Percentiles rank a stretch among this genome's conserved stretches.
phyloP scores from a whole-genome alignment of 108 stramenopile species.

The Chaetoceros tenuissimus region DNA sequence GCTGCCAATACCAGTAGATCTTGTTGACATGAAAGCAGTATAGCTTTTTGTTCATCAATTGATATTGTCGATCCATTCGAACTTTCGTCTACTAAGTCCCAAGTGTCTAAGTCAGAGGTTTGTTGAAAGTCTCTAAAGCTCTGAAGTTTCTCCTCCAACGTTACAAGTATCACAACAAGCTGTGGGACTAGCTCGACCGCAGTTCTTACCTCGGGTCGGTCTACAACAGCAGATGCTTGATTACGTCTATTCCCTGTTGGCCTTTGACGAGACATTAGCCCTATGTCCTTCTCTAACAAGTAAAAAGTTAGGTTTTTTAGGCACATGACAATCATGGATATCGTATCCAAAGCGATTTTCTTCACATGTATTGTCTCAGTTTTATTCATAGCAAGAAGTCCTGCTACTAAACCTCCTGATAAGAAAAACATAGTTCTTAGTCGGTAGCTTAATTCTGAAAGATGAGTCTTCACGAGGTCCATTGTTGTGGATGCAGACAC shows the following conservation, averaged over 20 bases:
- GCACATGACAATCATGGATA: not conserved
- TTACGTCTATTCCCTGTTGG: not conserved
- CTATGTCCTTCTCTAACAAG: not conserved
- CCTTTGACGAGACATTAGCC: not conserved
- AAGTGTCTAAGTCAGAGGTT: not conserved
- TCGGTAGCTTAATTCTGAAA: not conserved
- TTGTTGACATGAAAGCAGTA: slow-evolving; percentile 47
- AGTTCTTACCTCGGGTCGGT: not conserved
- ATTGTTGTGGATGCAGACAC: not conserved
- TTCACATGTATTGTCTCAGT: not conserved
- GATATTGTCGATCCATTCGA: not conserved
- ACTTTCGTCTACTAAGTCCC: not conserved
- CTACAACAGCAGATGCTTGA: too few relatives aligned
- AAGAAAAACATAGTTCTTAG: not conserved
- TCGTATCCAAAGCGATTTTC: not conserved
- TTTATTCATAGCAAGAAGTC: not conserved
- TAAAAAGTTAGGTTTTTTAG: not conserved
- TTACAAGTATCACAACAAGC: not conserved
- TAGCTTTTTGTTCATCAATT: not conserved
- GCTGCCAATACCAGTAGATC: slow-evolving; percentile 47
- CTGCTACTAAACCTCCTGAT: not conserved
- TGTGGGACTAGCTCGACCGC: not conserved
- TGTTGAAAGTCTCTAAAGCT: not conserved
- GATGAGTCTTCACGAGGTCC: not conserved
- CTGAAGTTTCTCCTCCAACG: not conserved